phyloP scores from a whole-genome alignment of 2,329 filamentous ascomycete species.

The Aspergillus fumigatus region DNA sequence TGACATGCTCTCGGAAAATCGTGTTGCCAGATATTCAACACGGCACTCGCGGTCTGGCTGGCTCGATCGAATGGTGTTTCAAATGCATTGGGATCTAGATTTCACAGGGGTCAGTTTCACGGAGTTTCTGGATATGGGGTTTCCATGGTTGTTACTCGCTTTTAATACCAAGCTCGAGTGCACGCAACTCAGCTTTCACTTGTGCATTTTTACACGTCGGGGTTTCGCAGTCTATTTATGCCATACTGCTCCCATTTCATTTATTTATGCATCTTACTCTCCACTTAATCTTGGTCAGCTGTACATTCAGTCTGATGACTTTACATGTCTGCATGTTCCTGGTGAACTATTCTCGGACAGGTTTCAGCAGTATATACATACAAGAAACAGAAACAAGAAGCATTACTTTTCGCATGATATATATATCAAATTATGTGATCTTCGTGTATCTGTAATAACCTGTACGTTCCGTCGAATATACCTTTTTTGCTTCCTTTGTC shows the following conservation, averaged over 20 bases:
- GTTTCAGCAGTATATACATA: neutral
- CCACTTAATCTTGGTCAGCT: conserved; percentile 3
- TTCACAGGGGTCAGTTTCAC: conserved; percentile 7
- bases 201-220: neutral
- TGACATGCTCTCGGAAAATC: conserved; percentile 6
- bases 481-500: no score
- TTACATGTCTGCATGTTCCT: neutral
- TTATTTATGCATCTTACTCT: neutral
- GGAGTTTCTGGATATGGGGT: conserved; percentile 10
- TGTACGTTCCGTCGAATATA: neutral
- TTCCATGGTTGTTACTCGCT: conserved; percentile 8
- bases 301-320: conserved; percentile 1
- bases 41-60: conserved; percentile 14
- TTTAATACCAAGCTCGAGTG: conserved; percentile 6
- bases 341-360: neutral
- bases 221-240: neutral
- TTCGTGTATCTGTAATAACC: neutral
- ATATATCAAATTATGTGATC: neutral
- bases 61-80: conserved; percentile 15
- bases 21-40: conserved; percentile 9
- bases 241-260: neutral
- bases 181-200: neutral
- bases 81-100: conserved; percentile 18
- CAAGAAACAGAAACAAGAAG: neutral
- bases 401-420: neutral